Evolutionary conservation across 768 basidiomycete genomes (phyloP), one percentile per base, ranked within the genome.

Genomic region (Cubamyces lactineus): DNA sequence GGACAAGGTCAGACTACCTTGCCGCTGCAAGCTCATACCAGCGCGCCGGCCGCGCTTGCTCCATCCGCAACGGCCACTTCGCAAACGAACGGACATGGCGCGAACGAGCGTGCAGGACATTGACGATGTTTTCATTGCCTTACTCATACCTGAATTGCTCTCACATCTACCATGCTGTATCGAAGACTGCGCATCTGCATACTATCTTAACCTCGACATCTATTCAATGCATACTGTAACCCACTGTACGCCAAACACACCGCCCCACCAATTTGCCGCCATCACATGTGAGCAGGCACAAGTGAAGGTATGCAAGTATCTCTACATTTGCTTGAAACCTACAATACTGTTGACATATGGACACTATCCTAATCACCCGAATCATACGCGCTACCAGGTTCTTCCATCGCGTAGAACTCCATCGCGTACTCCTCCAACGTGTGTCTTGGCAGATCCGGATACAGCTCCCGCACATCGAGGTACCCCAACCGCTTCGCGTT

Each of bases 401-500:
- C 62, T 28, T 57, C 50, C 26, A 46, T 21, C 38, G 17, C 41
- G 43, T 70, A 74, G 30, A 67, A 70, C 23, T 65, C 62, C 59
- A n/a, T n/a, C n/a, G n/a, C n/a, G n/a, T n/a, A 67, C 30, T 74
- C 71, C 55, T 67, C 70, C 9, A 74, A 30, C n/a, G 45, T 48
- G 8, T 42, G 50, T 16, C 58, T 40, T 13, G 52, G 52, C 38
- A 74, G 30, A 42, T 74, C 72, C 0, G 72, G 70, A 58, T 76
- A 75, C 21, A 76, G 59, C 66, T 71, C 69, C 15, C 64, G 58
- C 8, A 69, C 71, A 51, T 76, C 70, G n/a, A 74, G 56, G 15
- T 70, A 69, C 2, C 73, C 72, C 0, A 68, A 59, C n/a, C 64
- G 53, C 52, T 66, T 66, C 38, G 71, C 68, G 39, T 61, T 67